A percentile compares a stretch with the other conserved stretches of the same genome.
Conservation (phyloP, 2,329 filamentous ascomycete genomes). For the Sporothrix pallida region DNA sequence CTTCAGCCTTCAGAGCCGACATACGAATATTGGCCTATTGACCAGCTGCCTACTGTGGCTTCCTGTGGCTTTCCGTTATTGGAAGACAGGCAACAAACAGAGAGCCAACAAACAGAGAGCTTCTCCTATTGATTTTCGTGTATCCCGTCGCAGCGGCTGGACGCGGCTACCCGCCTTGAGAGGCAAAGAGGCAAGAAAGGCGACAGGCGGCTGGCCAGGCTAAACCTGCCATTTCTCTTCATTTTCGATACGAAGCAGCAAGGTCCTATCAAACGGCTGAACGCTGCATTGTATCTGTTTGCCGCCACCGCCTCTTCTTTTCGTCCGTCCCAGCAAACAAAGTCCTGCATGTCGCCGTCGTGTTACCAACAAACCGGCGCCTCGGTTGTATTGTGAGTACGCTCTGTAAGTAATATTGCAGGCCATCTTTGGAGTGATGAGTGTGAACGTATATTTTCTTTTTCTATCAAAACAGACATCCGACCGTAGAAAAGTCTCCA, state of each 20-base stretch:
- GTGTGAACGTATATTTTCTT: slow-evolving; percentile 20
- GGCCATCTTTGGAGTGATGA: neutral
- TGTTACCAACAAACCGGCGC: neutral
- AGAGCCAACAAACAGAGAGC: no score
- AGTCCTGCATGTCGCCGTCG: slow-evolving; percentile 3
- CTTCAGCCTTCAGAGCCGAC: neutral
- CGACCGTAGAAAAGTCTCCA: neutral
- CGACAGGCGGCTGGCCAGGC: neutral
- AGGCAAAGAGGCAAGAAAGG: neutral
- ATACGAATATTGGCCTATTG: neutral
- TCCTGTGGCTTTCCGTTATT: neutral
- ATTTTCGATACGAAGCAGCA: neutral
- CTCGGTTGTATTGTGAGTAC: neutral
- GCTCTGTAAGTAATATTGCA: neutral
- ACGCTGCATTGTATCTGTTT: neutral
- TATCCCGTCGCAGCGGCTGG: neutral
- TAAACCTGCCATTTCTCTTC: slow-evolving; percentile 7
- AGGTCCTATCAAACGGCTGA: neutral
- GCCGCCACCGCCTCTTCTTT: neutral
- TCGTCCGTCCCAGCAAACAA: neutral
- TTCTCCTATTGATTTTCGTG: neutral
- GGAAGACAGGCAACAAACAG: no score
- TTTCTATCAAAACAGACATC: slow-evolving; percentile 19
- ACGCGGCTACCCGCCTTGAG: neutral
- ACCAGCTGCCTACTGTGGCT: slow-evolving; percentile 15